Percentiles rank a stretch among this genome's conserved stretches.
Evolutionary conservation across 495 filamentous ascomycete species (phyloP).

Genomic region (Lasiosphaeria hispida): DNA sequence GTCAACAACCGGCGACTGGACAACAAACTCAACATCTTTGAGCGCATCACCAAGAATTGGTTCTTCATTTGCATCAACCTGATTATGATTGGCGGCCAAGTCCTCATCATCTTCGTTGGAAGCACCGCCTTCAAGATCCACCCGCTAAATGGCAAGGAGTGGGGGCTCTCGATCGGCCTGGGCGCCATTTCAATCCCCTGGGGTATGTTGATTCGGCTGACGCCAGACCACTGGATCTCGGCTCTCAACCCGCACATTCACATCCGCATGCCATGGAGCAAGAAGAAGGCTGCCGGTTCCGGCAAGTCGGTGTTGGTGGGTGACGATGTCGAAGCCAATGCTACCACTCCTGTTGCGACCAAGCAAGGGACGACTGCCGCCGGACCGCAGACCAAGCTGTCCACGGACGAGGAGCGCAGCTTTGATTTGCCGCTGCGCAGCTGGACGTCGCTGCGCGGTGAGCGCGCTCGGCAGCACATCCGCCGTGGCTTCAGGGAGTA

Average conservation of each 20-base stretch:
- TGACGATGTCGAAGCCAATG: background rate
- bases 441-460: constrained; percentile 25
- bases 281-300: constrained; percentile 7
- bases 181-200: constrained; percentile 69
- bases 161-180: constrained; percentile 71
- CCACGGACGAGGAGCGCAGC: constrained; percentile 4
- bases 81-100: constrained; percentile 83
- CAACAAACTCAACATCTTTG: constrained; percentile 87
- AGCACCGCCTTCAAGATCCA: constrained; percentile 68
- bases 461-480: constrained; percentile 22
- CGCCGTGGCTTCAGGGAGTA: constrained; percentile 27
- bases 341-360: background rate
- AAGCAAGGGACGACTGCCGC: background rate
- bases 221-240: constrained; percentile 47
- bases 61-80: constrained; percentile 82
- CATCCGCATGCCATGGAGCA: constrained; percentile 19
- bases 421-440: constrained; percentile 18
- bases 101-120: constrained; percentile 78
- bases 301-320: background rate
- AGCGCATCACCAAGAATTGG: constrained; percentile 71
- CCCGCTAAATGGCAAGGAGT: constrained; percentile 58
- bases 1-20: constrained; percentile 82
- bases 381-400: background rate
- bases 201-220: constrained; percentile 63
- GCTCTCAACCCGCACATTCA: constrained; percentile 18